Percentiles rank a stretch among this genome's conserved stretches.
phyloP scores from a whole-genome alignment of 179 eudicot species.

The Silene vulgaris region DNA sequence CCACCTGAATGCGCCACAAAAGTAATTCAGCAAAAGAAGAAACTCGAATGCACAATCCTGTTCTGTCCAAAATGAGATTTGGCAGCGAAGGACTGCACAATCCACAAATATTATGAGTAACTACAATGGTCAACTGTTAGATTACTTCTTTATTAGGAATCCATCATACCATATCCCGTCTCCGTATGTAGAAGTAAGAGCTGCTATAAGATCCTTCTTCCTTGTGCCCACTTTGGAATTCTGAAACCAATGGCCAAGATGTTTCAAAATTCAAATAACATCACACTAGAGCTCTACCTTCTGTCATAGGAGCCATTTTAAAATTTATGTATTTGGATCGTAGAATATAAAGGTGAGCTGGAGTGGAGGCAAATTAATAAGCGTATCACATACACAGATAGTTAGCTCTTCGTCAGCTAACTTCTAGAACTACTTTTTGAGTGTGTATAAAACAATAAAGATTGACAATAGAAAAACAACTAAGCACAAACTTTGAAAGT shows the following conservation, averaged over 20 bases:
- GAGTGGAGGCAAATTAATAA: neutral
- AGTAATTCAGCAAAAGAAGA: constrained; percentile 65
- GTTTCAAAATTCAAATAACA: neutral
- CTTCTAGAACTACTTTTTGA: neutral
- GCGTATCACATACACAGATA: constrained; percentile 2
- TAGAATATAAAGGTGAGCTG: neutral
- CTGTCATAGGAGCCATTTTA: neutral
- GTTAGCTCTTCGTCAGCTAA: neutral
- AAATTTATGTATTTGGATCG: neutral
- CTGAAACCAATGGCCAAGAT: constrained; percentile 33
- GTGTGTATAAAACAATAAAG: neutral
- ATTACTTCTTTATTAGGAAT: neutral
- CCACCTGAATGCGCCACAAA: constrained; percentile 89
- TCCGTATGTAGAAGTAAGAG: constrained; percentile 49
- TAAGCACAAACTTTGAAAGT: neutral
- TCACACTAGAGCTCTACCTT: neutral
- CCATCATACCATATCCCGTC: constrained; percentile 52
- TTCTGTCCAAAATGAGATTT: constrained; percentile 43
- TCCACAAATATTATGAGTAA: constrained; percentile 5
- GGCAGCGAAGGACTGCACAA: constrained; percentile 54
- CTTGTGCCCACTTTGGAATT: constrained; percentile 46
- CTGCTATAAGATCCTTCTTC: constrained; percentile 62
- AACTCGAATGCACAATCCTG: constrained; percentile 54
- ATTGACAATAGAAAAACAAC: neutral
- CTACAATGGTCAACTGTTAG: constrained; percentile 1